phyloP scores from a whole-genome alignment of 169 alveolate species.

The Plasmodium vinckei region DNA sequence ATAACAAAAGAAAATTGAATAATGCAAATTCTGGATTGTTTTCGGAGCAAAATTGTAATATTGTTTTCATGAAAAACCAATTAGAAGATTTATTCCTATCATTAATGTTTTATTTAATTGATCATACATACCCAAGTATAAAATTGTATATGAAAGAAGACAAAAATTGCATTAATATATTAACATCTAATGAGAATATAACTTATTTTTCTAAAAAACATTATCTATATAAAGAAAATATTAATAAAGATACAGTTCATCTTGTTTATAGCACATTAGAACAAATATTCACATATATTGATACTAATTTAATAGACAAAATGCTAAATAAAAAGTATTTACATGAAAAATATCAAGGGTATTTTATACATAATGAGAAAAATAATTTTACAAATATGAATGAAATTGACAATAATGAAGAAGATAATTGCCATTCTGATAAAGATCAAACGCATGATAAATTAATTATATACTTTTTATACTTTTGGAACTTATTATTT shows the following conservation, averaged over 20 bases:
- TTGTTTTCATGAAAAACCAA: conserved; percentile 43
- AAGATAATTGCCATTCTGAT: background rate
- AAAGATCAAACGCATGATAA: conserved; percentile 11
- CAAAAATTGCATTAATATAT: conserved; percentile 12
- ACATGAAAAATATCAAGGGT: conserved; percentile 33
- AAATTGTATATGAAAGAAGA: conserved; percentile 40
- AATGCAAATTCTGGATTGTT: background rate
- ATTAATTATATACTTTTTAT: conserved; percentile 51
- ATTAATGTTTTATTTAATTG: conserved; percentile 35
- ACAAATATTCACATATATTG: conserved; percentile 33
- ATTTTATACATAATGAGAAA: conserved; percentile 6
- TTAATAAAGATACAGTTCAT: conserved; percentile 31
- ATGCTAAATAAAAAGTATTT: conserved; percentile 16
- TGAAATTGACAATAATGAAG: background rate
- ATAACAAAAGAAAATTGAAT: conserved; percentile 1
- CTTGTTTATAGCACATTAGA: conserved; percentile 66
- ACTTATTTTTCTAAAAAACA: conserved; percentile 41
- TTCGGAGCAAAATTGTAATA: background rate
- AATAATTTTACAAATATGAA: background rate
- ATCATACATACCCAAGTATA: conserved; percentile 9
- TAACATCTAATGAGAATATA: conserved; percentile 47
- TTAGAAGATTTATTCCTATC: conserved; percentile 64
- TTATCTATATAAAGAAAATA: conserved; percentile 21
- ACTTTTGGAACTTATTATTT: conserved; percentile 68
- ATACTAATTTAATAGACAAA: conserved; percentile 41